A percentile compares a stretch with the other conserved stretches of the same genome.
phyloP scores from a whole-genome alignment of 805 yeast species.

The Suhomyces pyralidae region DNA sequence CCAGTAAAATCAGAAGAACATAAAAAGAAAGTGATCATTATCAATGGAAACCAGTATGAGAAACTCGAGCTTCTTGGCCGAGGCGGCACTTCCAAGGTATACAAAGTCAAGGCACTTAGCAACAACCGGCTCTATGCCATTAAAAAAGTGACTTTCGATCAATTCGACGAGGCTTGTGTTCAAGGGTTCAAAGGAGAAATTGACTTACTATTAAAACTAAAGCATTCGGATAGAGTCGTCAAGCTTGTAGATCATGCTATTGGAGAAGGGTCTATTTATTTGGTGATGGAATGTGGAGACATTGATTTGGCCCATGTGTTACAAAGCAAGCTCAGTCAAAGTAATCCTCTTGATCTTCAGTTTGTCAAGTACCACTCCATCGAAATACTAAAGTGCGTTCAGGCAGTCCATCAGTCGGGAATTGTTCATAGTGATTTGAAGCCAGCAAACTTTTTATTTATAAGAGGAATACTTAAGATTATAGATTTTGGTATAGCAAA shows the following conservation, averaged over 20 bases:
- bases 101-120: conserved; percentile 58
- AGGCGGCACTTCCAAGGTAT: conserved; percentile 92
- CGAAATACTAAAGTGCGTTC: conserved; percentile 78
- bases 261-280: conserved; percentile 55
- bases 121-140: conserved; percentile 68
- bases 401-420: conserved; percentile 83
- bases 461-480: conserved; percentile 77
- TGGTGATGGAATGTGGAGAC: conserved; percentile 96
- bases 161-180: conserved; percentile 71
- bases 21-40: conserved; percentile 27
- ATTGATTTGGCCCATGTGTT: conserved; percentile 83
- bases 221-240: conserved; percentile 68
- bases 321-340: conserved; percentile 44
- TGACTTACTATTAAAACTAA: conserved; percentile 60
- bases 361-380: conserved; percentile 77
- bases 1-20: conserved; percentile 14
- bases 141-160: conserved; percentile 77
- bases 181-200: conserved; percentile 89
- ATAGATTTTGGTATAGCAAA: conserved; percentile 97
- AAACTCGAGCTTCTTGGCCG: conserved; percentile 76
- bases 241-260: conserved; percentile 72
- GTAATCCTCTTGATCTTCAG: conserved; percentile 53
- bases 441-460: conserved; percentile 69
- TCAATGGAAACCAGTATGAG: conserved; percentile 65
- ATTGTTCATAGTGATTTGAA: conserved; percentile 81